Conservation (phyloP, 305 asterid genomes). For the Ajuga reptans region DNA sequence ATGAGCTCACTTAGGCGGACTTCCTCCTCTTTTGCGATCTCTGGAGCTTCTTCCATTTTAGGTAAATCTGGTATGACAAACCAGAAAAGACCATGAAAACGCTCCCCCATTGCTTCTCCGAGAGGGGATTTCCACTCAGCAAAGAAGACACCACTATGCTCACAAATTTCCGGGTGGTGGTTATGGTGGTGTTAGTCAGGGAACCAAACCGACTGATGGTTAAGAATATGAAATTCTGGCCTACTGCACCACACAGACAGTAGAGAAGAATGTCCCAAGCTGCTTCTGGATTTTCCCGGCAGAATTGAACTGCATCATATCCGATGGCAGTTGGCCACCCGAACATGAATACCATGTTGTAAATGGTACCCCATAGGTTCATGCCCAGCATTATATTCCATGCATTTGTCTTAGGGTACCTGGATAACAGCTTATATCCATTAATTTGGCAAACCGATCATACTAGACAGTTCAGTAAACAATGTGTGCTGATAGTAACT, state of each 20-base stretch:
- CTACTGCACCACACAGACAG: constrained; percentile 93
- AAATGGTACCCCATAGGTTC: constrained; percentile 96
- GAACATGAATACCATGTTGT: constrained; percentile 84
- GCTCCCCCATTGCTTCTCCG: constrained; percentile 81
- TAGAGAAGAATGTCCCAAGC: constrained; percentile 88
- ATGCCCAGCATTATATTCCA: constrained; percentile 99
- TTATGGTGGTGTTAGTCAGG: constrained; percentile 87
- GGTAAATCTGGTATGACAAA: constrained; percentile 78
- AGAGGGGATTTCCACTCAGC: constrained; percentile 85
- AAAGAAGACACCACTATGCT: constrained; percentile 94
- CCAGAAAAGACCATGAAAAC: constrained; percentile 93
- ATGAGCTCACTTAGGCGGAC: constrained; percentile 32
- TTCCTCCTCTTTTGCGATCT: constrained; percentile 65
- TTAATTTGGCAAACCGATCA: too few relatives aligned
- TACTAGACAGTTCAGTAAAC: too few relatives aligned
- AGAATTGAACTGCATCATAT: constrained; percentile 67
- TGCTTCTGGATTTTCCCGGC: constrained; percentile 88
- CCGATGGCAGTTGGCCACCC: constrained; percentile 85
- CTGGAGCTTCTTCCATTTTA: constrained; percentile 73
- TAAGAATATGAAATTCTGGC: constrained; percentile 85
- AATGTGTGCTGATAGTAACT: too few relatives aligned
- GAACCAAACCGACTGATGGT: constrained; percentile 96
- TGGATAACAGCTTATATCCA: constrained; percentile 19
- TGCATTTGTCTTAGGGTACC: constrained; percentile 90
- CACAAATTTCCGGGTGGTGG: constrained; percentile 91